Conservation (phyloP, 148 eudicot species). For the Silene latifolia region DNA sequence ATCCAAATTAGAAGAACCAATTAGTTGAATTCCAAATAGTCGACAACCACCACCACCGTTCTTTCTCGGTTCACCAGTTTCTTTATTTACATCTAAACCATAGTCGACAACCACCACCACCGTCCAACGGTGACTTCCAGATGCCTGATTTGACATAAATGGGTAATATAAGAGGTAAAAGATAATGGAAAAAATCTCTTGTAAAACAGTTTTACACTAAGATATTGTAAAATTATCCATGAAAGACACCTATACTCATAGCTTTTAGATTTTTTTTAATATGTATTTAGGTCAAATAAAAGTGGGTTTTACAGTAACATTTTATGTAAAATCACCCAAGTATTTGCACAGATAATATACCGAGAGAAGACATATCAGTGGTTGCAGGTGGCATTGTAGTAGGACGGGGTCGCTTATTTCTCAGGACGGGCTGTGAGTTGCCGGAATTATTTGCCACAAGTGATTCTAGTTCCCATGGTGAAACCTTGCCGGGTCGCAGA, state of each 20-base stretch:
- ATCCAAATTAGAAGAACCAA: constrained; percentile 39
- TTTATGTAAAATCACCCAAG: background rate
- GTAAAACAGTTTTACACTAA: no score
- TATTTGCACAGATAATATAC: constrained; percentile 34
- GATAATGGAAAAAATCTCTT: no score
- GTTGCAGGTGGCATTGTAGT: constrained; percentile 44
- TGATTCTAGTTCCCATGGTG: constrained; percentile 93
- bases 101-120: no score
- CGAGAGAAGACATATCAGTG: constrained; percentile 50
- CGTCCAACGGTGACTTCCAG: constrained; percentile 61
- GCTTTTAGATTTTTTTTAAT: background rate
- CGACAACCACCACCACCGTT: constrained; percentile 52
- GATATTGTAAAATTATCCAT: background rate
- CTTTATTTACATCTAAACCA: no score
- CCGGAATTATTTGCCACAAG: constrained; percentile 53
- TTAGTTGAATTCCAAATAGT: constrained; percentile 78
- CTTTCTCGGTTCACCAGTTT: constrained; percentile 53
- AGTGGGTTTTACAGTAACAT: background rate
- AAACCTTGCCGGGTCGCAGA: constrained; percentile 78
- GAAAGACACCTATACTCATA: background rate
- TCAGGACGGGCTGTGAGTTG: constrained; percentile 56
- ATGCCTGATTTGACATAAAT: constrained; percentile 37
- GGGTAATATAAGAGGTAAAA: background rate
- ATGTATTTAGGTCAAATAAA: background rate
- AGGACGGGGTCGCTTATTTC: constrained; percentile 70